These are phyloP conservation scores for Shiraia sp. DNA, from an alignment of 2,329 filamentous ascomycete genomes.

Conservation along the genomic window DNA sequence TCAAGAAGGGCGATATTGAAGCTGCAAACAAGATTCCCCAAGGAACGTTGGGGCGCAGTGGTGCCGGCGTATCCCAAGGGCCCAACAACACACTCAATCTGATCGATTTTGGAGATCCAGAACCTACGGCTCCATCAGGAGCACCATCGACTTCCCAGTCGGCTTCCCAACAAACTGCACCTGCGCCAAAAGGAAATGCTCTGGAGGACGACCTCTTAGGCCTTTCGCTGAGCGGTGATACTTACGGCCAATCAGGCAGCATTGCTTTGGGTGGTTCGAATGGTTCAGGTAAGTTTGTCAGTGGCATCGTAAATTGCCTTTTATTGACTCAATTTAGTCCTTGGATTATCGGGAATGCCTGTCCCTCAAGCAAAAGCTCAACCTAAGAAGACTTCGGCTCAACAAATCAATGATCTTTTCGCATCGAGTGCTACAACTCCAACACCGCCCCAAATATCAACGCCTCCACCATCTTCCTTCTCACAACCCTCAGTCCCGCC, in stretches of 20 bases:
- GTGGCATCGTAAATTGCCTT: not conserved
- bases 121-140: conserved; percentile 50
- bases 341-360: conserved; percentile 38
- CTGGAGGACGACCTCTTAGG: conserved; percentile 91
- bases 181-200: conserved; percentile 61
- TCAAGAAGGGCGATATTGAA: conserved; percentile 93
- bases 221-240: conserved; percentile 71
- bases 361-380: conserved; percentile 39
- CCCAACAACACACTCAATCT: conserved; percentile 81
- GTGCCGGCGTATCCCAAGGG: conserved; percentile 66
- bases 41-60: conserved; percentile 72
- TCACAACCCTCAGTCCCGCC: conserved; percentile 41
- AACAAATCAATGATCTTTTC: conserved; percentile 62
- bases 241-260: conserved; percentile 74
- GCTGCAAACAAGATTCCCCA: conserved; percentile 81
- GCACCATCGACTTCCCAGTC: conserved; percentile 16
- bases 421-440: conserved; percentile 51
- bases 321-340: conserved; percentile 25
- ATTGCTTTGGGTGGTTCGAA: conserved; percentile 74
- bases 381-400: conserved; percentile 49
- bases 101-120: conserved; percentile 82
- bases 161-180: conserved; percentile 50
- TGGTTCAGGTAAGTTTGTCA: conserved; percentile 36
- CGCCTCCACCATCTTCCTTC: conserved; percentile 51
- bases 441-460: conserved; percentile 45